Evolutionary conservation across 768 basidiomycete species (phyloP), one percentile per base, ranked within the genome.

Genomic region (Collybia nuda): DNA sequence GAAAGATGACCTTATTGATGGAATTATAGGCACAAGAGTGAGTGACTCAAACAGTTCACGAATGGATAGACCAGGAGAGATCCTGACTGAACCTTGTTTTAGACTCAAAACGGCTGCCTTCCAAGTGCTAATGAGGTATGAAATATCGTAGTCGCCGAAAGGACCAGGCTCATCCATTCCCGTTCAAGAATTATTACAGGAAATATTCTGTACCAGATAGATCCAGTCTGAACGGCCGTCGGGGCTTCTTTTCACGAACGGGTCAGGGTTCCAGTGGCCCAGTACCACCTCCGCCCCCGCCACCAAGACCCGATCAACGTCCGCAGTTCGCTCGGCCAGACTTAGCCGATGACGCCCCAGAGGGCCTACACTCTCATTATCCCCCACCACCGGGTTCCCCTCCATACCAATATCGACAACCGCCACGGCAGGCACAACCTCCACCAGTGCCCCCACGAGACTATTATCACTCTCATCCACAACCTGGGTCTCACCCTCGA

Each of bases 1-100:
- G 64, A 91, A 91, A 66, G 84, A 88, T 45, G 89, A 91, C 62
- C 68, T 91, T 40, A 81, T 91, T 35, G 85, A 89, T 44, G 79
- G 73, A 36, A 78, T 88, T 40, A 40, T 89, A 61, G 61, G 58
- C 11, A 74, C 73, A 12, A 74, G 74, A 59, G 89, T 88, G 60
- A 47, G 80, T 38, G 12, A 6, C n/a, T 22, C 38, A 9, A 42
- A 23, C 6, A 24, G 21, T 23, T 21, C 36, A 45, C 28, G 38
- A 6, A 32, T 43, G 19, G 39, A 26, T 7, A 0, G 32, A 32
- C 32, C 32, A 32, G 32, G n/a, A 26, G n/a, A 26, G 6, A 19
- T n/a, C 40, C 29, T n/a, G 24, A 40, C 47, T 2, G 32, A 18
- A 7, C 11, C 15, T 19, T 24, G 50, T 21, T n/a, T n/a, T 41